Evolutionary conservation across 192 early-diverging fungal species (phyloP).

Genomic region (Bifiguratus adelaidae): DNA sequence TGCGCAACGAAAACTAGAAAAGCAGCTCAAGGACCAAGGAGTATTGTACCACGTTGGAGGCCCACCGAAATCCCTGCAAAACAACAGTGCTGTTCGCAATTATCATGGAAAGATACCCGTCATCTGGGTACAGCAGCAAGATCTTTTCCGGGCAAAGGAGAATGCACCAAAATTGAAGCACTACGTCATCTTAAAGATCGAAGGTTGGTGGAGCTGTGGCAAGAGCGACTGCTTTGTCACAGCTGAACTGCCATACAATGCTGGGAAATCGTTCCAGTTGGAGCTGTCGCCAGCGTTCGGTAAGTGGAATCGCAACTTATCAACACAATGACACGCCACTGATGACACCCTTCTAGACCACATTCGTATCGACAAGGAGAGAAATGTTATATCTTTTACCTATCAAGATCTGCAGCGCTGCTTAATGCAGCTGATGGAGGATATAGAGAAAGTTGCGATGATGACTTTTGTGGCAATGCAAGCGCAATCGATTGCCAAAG

Average conservation of each 20-base stretch:
- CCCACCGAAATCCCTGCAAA: no score
- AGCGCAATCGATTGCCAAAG: no score
- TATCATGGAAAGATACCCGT: no score
- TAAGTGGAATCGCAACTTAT: neutral
- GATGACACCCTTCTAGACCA: conserved; percentile 11
- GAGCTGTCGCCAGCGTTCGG: conserved; percentile 4
- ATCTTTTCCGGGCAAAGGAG: neutral
- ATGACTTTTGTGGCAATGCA: conserved; percentile 22
- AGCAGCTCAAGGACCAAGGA: no score
- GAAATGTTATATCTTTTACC: conserved; percentile 18
- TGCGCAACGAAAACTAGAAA: no score
- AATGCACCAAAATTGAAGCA: conserved; percentile 7
- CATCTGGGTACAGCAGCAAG: conserved; percentile 1
- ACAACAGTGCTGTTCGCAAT: no score
- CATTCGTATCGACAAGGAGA: conserved; percentile 15
- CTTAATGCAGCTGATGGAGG: conserved; percentile 15
- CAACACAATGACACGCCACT: neutral
- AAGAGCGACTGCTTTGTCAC: conserved; percentile 18
- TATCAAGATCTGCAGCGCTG: conserved; percentile 18
- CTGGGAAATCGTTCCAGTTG: conserved; percentile 6
- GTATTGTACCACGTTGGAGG: no score
- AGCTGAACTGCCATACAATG: conserved; percentile 15
- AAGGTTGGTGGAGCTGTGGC: conserved; percentile 14
- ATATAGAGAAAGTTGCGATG: conserved; percentile 25
- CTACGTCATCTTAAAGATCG: conserved; percentile 14